These are phyloP conservation scores for Coprinellus aureogranulatus DNA, from an alignment of 768 basidiomycete genomes.

Conservation along the genomic window DNA sequence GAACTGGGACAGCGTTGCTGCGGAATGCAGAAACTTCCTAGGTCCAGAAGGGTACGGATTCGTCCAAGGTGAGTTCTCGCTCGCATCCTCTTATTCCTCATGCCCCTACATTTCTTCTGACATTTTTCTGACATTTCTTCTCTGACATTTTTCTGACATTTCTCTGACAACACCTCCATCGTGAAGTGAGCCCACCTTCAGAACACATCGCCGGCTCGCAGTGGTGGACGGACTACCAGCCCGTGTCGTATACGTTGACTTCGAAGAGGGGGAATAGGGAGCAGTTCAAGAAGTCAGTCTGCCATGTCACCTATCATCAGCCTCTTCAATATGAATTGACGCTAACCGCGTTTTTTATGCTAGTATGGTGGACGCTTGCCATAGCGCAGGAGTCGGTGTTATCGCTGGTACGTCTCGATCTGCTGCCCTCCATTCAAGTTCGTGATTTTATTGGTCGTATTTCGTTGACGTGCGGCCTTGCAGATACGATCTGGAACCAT, in stretches of 20 bases:
- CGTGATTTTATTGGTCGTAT: too few relatives aligned
- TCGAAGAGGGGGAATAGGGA: slow-evolving; percentile 62
- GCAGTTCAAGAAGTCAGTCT: slow-evolving; percentile 42
- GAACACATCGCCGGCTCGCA: slow-evolving; percentile 58
- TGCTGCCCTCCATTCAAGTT: background rate
- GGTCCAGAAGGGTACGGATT: slow-evolving; percentile 71
- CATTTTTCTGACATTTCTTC: too few relatives aligned
- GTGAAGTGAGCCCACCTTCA: slow-evolving; percentile 52
- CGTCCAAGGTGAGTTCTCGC: slow-evolving; percentile 66
- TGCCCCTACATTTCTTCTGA: too few relatives aligned
- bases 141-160: too few relatives aligned
- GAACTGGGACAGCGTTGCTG: slow-evolving; percentile 57
- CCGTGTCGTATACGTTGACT: slow-evolving; percentile 62
- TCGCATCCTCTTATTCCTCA: too few relatives aligned
- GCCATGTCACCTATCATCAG: slow-evolving; percentile 10
- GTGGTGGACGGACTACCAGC: slow-evolving; percentile 79
- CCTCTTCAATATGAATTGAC: too few relatives aligned
- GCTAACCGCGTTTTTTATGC: too few relatives aligned
- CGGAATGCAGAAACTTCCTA: slow-evolving; percentile 63
- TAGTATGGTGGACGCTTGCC: slow-evolving; percentile 51
- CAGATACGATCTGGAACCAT: slow-evolving; percentile 64
- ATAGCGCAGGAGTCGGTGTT: slow-evolving; percentile 55
- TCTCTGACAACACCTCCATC: too few relatives aligned
- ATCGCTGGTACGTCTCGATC: slow-evolving; percentile 38
- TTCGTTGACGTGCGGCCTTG: too few relatives aligned